Conservation (phyloP, 2,329 filamentous ascomycete genomes). For the Erysiphe neolycopersici region DNA sequence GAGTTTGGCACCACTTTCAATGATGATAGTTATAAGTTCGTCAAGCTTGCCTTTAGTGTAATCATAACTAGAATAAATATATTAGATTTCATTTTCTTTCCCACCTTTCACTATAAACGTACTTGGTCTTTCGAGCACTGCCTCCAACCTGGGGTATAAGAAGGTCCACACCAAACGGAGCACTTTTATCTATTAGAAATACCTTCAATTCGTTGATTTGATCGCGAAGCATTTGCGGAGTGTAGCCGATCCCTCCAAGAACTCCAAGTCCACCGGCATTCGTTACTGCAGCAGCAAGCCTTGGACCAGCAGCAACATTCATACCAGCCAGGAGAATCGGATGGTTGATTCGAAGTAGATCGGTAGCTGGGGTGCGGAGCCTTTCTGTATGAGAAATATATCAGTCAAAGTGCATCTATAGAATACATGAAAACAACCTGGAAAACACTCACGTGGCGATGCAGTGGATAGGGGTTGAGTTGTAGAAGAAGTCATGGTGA, state of each 20-base stretch:
- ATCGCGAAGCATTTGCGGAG: constrained; percentile 86
- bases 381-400: constrained; percentile 27
- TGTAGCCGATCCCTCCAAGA: constrained; percentile 87
- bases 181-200: constrained; percentile 68
- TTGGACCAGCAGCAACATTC: constrained; percentile 94
- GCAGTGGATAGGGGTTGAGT: no score
- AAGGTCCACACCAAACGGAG: constrained; percentile 83
- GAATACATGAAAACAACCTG: neutral
- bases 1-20: constrained; percentile 68
- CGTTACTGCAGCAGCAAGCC: constrained; percentile 85
- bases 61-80: constrained; percentile 47
- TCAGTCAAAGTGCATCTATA: neutral
- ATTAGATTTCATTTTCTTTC: neutral
- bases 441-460: no score
- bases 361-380: constrained; percentile 76
- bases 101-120: constrained; percentile 8
- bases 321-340: constrained; percentile 89
- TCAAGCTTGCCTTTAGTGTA: constrained; percentile 98
- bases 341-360: constrained; percentile 95
- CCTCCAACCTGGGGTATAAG: constrained; percentile 87
- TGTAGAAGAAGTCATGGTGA: no score
- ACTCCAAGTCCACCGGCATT: constrained; percentile 94
- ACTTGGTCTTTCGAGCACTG: constrained; percentile 85
- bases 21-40: constrained; percentile 74
- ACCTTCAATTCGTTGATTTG: constrained; percentile 88